phyloP scores from a whole-genome alignment of 495 filamentous ascomycete genomes.

The Clohesyomyces aquaticus region DNA sequence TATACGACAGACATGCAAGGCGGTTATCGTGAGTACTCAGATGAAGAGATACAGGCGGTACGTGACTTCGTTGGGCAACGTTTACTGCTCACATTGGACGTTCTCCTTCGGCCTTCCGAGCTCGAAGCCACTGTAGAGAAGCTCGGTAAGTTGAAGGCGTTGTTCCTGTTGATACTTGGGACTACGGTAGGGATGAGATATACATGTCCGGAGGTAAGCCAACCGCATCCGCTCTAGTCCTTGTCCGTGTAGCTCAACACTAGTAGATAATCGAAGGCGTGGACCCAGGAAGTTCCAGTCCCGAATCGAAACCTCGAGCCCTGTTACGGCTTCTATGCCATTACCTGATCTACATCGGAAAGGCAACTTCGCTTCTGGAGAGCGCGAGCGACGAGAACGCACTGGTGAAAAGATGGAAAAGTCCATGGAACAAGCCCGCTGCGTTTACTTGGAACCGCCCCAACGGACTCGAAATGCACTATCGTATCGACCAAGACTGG shows the following conservation, averaged over 20 bases:
- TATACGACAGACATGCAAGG: conserved; percentile 25
- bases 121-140: conserved; percentile 27
- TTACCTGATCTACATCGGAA: conserved; percentile 35
- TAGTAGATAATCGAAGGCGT: conserved; percentile 8
- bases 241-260: neutral
- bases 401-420: conserved; percentile 14
- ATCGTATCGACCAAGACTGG: conserved; percentile 26
- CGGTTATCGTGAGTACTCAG: conserved; percentile 25
- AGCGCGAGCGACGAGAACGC: conserved; percentile 11
- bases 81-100: conserved; percentile 12
- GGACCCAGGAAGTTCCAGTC: neutral
- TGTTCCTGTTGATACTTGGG: conserved; percentile 28
- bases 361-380: conserved; percentile 20
- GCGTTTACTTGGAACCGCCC: conserved; percentile 27
- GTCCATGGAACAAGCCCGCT: conserved; percentile 30
- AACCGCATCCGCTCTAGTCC: neutral
- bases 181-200: conserved; percentile 30
- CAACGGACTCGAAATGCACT: conserved; percentile 31
- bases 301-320: conserved; percentile 17
- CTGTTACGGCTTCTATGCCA: conserved; percentile 33
- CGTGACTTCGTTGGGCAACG: conserved; percentile 27
- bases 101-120: conserved; percentile 14
- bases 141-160: conserved; percentile 12
- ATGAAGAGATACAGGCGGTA: conserved; percentile 23
- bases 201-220: conserved; percentile 20